Base-by-base conservation (phyloP, 345 rosid genomes). In the Bruguiera sexangula region DNA sequence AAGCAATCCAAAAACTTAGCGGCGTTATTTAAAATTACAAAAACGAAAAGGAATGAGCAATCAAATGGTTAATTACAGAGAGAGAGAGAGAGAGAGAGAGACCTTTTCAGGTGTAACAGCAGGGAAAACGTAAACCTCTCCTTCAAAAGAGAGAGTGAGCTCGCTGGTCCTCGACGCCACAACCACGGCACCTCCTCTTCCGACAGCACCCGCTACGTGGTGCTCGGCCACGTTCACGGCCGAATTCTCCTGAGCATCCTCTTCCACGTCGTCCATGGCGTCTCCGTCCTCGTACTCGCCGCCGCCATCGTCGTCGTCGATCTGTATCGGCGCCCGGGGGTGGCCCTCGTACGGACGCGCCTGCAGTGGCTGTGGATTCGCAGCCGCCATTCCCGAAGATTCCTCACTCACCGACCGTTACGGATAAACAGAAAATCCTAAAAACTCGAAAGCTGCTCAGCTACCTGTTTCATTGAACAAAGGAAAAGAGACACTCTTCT, bases 131-230 rank as follows among this genome's bases (percentile, higher is more conserved):
- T 80, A 89, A 59, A 86, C 91, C 71, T 89, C 88, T 72, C 94
- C 94, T 81, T 86, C 89, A 56, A 89, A 86, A 30, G 91, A 86
- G 54, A 89, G 88, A 62, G 89, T 85, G 18, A 89, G 89, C 80
- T 89, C 91, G 74, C 89, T 86, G 19, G 82, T 81, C 73, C 89
- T 84, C 65, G 87, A 80, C 48, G 85, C 75, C 72, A 65, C 67
- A 71, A 77, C 81, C 29, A 73, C 67, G 16, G 58, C 69, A 65
- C 46, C 61, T 54, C 76, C 76, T 56, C 63, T 56, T n/a, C 64
- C 68, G 27, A 65, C 81, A 36, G 76, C 81, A 19, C 2, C 66
- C 34, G 36, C 60, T 1, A 8, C 59, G 26, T 13, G 64, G 26
- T 65, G 85, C 71, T 67, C 86, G 57, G 80, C 83, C 68, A 66